Base-by-base conservation (phyloP, 2,329 filamentous ascomycete species). In the Amauroascus verrucosus region DNA sequence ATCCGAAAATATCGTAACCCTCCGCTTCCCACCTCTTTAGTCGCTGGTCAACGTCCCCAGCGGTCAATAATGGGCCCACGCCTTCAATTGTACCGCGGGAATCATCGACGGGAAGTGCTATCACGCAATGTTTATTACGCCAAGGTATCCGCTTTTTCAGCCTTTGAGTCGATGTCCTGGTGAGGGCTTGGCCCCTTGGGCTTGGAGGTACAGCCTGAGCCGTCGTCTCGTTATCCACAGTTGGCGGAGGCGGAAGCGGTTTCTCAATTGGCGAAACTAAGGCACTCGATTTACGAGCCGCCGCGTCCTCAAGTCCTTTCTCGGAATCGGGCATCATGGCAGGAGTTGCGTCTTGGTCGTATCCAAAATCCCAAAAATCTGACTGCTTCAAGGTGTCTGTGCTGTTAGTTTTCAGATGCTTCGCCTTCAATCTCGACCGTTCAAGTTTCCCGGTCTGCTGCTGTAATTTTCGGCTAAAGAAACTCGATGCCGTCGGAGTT, bases 91-190 rank as follows among this genome's bases (percentile, higher is more conserved):
- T 74, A 18, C 84, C 84, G 59, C 84, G 77, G 51, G 80, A 76
- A 50, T 85, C 83, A 57, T 86, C 82, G 44, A 78, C 72, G 5
- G 86, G 86, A 18, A 90, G 70, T 24, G 83, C 72, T 41, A 90
- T 82, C 61, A 86, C 69, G 51, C 88, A 87, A 55, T 80, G 82
- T 70, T 88, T 89, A 54, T 83, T 84, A 62, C 78, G 84, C 84
- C 85, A 89, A 44, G 78, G 76, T 1, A 90, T 75, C 69, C 84
- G 87, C 66, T 86, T 89, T 70, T 79, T 86, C n/a, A 64, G 63
- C 52, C 70, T 64, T 20, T 66, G 62, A 44, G 66, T 66, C 50
- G 38, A 54, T 48, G 43, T 38, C 30, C 40, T 46, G n/a, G 13
- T 28, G 11, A 46, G 9, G 16, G 32, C 16, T 2, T 30, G n/a